A percentile compares a stretch with the other conserved stretches of the same genome.
These are phyloP conservation scores for Tanacetum coccineum DNA, from an alignment of 129 eudicot species.

Conservation along the genomic window DNA sequence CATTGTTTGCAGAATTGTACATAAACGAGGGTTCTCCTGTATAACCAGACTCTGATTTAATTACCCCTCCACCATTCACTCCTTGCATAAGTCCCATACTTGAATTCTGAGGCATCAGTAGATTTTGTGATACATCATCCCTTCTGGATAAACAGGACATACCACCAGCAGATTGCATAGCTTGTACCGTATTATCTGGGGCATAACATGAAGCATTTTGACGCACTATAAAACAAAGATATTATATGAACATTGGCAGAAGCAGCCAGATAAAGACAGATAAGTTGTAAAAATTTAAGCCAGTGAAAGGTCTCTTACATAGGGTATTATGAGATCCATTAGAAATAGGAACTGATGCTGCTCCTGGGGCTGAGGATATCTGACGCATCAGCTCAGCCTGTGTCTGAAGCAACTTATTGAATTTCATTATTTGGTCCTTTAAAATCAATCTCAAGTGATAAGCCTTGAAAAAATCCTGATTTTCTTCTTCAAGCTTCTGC, in stretches of 20 bases:
- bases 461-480: slow-evolving; percentile 80
- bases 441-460: slow-evolving; percentile 71
- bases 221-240: slow-evolving; percentile 40
- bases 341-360: slow-evolving; percentile 41
- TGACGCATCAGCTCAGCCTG: slow-evolving; percentile 74
- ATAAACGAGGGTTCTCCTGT: slow-evolving; percentile 34
- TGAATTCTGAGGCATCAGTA: slow-evolving; percentile 53
- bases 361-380: slow-evolving; percentile 38
- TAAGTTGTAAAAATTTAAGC: no score
- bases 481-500: slow-evolving; percentile 92
- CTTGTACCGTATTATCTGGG: slow-evolving; percentile 39
- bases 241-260: slow-evolving; percentile 6
- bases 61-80: slow-evolving; percentile 40
- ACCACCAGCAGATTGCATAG: slow-evolving; percentile 47
- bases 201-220: slow-evolving; percentile 42
- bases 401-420: slow-evolving; percentile 53
- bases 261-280: not conserved
- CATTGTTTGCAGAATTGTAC: slow-evolving; percentile 40
- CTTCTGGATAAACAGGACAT: slow-evolving; percentile 39
- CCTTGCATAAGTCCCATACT: slow-evolving; percentile 60
- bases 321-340: slow-evolving; percentile 56
- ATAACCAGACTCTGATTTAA: slow-evolving; percentile 58
- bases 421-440: slow-evolving; percentile 65
- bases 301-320: slow-evolving; percentile 38
- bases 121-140: slow-evolving; percentile 38